Evolutionary conservation across 305 asterid genomes (phyloP).

Genomic region (Fraxinus sp.): DNA sequence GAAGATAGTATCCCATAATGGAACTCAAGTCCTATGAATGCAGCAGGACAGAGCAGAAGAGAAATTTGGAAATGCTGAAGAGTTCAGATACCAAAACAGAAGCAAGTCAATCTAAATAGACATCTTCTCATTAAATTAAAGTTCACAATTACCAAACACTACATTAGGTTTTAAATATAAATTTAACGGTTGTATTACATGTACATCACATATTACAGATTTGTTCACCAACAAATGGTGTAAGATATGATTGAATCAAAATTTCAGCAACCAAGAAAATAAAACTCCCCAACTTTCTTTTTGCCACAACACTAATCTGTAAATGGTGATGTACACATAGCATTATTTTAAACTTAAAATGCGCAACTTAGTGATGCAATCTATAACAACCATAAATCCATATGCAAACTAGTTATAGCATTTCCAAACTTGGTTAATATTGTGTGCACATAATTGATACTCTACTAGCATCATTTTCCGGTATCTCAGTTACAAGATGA

Average conservation of each 20-base stretch:
- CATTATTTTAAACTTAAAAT: background rate
- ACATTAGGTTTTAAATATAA: background rate
- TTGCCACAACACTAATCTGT: too few relatives aligned
- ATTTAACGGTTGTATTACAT: too few relatives aligned
- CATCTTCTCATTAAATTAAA: background rate
- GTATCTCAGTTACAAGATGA: background rate
- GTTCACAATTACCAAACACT: background rate
- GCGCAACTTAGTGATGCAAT: background rate
- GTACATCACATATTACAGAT: too few relatives aligned
- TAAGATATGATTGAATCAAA: too few relatives aligned
- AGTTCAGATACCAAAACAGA: background rate
- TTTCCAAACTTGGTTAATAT: background rate
- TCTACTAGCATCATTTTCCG: background rate
- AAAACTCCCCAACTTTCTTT: too few relatives aligned
- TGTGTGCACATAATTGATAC: background rate
- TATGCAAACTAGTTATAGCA: background rate
- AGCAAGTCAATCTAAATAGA: background rate
- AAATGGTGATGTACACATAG: too few relatives aligned
- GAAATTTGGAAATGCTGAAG: background rate
- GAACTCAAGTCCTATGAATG: background rate
- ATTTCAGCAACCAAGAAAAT: too few relatives aligned
- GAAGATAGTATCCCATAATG: background rate
- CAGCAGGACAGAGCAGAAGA: background rate
- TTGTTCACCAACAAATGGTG: too few relatives aligned
- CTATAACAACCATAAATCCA: background rate